Evolutionary conservation across 352 stramenopile genomes (phyloP), one percentile per base, ranked within the genome.

Genomic region (Phytophthora pseudosyringae): DNA sequence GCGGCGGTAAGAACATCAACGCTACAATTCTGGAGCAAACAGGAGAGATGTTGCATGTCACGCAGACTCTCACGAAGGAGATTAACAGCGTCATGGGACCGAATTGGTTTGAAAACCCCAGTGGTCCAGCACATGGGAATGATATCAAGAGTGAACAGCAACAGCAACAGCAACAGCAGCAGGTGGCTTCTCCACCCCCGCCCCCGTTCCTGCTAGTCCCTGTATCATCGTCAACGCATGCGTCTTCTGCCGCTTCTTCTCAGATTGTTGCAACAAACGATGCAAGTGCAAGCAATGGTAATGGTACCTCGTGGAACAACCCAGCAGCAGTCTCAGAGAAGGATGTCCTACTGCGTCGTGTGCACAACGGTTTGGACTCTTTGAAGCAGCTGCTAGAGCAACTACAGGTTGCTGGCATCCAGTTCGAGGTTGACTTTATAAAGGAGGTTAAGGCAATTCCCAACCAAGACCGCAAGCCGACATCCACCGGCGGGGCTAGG

Each of bases 371-470:
- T 0, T 51, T 95, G 39, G 70, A 68, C 28, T 81, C 83, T 33
- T 71, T 95, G 26, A 92, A 91, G 65, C 79, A 88, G 57, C 61
- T 93, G 44, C 54, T 93, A 6, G 80, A 95, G 62, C 81, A 93
- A 55, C 55, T 95, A 12, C 87, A 95, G 49, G 84, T 93, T 55
- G 75, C 78, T 9, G 82, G 82, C 13, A 91, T 95, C 47, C 85
- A 94, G 59, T 90, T 88, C 48, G 87, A 95, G 69, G 78, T 94
- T 8, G 87, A 95, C 39, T 59, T 94, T 57, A 90, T 93, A 53
- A 90, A 88, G 48, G 83, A 95, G 32, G 75, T 90, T 47, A 88
- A 86, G 62, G 55, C 87, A 54, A 81, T 71, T 13, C 72, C 79
- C 9, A 68, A 65, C 35, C 81, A 83, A 53, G 78, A 91, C n/a